Percentiles rank a stretch among this genome's conserved stretches.
Evolutionary conservation across 352 stramenopile genomes (phyloP).

Genomic region (Blastocystis sp.): DNA sequence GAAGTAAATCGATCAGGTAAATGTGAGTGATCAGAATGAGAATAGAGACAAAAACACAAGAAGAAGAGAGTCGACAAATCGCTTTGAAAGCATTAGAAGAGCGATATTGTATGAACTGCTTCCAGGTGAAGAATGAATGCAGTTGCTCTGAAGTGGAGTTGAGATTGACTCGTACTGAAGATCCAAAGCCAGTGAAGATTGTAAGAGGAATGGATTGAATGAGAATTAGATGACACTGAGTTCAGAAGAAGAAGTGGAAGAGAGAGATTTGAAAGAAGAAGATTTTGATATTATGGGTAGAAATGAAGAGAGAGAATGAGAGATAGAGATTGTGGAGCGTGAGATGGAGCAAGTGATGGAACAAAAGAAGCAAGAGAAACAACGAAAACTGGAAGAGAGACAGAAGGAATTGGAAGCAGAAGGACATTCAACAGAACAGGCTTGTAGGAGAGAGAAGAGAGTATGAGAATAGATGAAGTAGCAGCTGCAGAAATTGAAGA

Average conservation of each 20-base stretch:
- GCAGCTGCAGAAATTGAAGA: not conserved
- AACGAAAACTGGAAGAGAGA: not conserved
- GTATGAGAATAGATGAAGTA: not conserved
- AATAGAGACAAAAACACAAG: not conserved
- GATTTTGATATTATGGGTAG: conserved; percentile 28
- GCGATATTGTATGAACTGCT: conserved; percentile 23
- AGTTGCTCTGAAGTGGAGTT: no score
- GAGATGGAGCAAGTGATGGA: not conserved
- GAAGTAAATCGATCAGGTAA: no score
- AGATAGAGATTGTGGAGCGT: not conserved
- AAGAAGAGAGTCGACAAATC: not conserved
- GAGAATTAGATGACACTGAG: not conserved
- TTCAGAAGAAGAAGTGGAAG: not conserved
- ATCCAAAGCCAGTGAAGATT: not conserved
- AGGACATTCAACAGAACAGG: not conserved
- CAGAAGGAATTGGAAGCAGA: not conserved
- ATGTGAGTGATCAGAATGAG: not conserved
- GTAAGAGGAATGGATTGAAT: not conserved
- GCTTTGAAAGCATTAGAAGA: not conserved
- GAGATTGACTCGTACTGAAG: not conserved
- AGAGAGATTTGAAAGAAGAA: not conserved
- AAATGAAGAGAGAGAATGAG: not conserved
- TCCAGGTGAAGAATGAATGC: not conserved
- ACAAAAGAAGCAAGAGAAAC: not conserved
- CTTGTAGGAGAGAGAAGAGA: not conserved